Base-by-base conservation (phyloP, 2,329 filamentous ascomycete genomes). In the Orbilia oligospora region DNA sequence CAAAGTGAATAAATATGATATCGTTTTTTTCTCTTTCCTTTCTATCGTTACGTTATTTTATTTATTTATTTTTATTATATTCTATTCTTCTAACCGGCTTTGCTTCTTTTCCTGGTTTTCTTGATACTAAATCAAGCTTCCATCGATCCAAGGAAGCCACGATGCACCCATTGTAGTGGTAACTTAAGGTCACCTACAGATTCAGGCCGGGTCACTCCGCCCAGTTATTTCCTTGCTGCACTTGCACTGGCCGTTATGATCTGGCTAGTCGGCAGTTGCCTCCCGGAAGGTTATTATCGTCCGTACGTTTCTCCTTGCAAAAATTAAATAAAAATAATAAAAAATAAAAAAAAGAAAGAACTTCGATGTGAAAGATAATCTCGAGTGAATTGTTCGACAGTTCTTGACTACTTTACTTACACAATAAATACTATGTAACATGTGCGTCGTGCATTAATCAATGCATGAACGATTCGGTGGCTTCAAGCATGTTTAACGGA, bases 391-490 rank as follows among this genome's bases (percentile, higher is more conserved):
- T 56, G 27, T n/a, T 56, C 14, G 16, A 41, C 16, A 36, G 46
- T 10, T 49, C 8, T 49, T 49, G 22, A 20, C 20, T 22, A 56
- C 9, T n/a, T 58, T 46, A 9, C 41, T 22, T 48, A 38, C 51
- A 51, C 51, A 30, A 58, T 46, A 66, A 58, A 48, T n/a, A 30
- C 3, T 30, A 30, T 30, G 27, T 46, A 46, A n/a, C 70, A 73
- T 73, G 51, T 67, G 70, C 70, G 67, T 73, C 65, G 56, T 61
- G 56, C 56, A 61, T 61, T 20, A 24, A 61, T 65, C 22, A 65
- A 71, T 71, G 68, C 68, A 71, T 48, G 56, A 16, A 55, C 56
- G 68, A 71, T 64, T 44, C 44, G 64, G 33, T 56, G 48, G 49
- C 55, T n/a, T 44, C 55, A 61, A 20, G 53, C 53, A 14, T 68